These are phyloP conservation scores for Ophiostoma pallidulum DNA, from an alignment of 2,329 filamentous ascomycete genomes.

Conservation along the genomic window DNA sequence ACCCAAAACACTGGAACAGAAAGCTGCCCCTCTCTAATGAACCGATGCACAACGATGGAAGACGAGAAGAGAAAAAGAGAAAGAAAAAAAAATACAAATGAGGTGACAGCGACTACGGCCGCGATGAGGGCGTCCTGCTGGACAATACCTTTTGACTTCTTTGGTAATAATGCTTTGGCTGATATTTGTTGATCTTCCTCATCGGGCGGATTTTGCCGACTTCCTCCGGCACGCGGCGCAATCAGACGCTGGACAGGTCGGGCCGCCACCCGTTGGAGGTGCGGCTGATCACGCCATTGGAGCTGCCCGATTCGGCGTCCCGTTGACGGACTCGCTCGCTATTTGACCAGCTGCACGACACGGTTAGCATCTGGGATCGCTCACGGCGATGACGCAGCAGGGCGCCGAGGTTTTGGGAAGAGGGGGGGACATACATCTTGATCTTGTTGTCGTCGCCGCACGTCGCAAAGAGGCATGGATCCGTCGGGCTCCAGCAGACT, in stretches of 20 bases:
- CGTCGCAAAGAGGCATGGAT: constrained; percentile 79
- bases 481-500: constrained; percentile 77
- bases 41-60: neutral
- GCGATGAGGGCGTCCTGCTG: no score
- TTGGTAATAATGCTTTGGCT: no score
- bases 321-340: constrained; percentile 22
- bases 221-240: no score
- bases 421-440: constrained; percentile 65
- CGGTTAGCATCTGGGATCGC: constrained; percentile 1
- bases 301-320: constrained; percentile 11
- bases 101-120: neutral
- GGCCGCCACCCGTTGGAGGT: constrained; percentile 17
- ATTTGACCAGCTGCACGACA: constrained; percentile 28
- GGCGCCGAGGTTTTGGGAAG: neutral
- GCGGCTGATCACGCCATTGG: constrained; percentile 15
- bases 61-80: neutral
- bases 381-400: no score
- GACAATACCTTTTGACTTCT: no score
- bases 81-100: neutral
- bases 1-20: neutral
- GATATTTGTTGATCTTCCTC: no score
- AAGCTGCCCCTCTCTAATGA: neutral
- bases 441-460: constrained; percentile 81
- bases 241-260: constrained; percentile 8
- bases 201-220: no score